Percentiles rank a stretch among this genome's conserved stretches.
phyloP scores from a whole-genome alignment of 768 basidiomycete species.

The Saitozyma sp. region DNA sequence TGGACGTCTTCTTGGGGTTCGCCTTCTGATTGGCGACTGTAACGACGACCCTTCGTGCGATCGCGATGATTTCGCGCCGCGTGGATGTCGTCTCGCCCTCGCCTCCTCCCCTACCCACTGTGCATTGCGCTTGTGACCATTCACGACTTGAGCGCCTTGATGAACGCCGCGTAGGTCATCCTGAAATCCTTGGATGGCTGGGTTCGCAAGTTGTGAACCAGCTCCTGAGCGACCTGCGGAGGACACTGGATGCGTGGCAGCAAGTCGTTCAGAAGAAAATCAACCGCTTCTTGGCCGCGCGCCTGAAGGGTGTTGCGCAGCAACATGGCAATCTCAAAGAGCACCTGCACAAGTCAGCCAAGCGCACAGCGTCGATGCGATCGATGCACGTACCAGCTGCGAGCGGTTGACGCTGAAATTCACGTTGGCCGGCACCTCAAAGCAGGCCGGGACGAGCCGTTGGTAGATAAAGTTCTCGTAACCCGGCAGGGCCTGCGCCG shows the following conservation, averaged over 20 bases:
- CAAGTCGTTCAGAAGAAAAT: constrained; percentile 74
- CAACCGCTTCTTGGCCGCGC: constrained; percentile 76
- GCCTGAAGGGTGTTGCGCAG: constrained; percentile 75
- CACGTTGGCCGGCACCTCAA: constrained; percentile 68
- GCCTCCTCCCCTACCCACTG: too few species aligned
- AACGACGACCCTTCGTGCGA: too few species aligned
- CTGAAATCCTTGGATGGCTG: constrained; percentile 49
- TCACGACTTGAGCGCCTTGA: constrained; percentile 34
- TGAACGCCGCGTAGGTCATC: constrained; percentile 50
- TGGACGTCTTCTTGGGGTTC: too few species aligned
- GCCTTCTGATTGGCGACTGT: too few species aligned
- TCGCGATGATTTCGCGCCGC: too few species aligned
- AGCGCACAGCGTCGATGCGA: not conserved
- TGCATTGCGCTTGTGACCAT: not conserved
- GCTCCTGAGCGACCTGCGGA: constrained; percentile 69
- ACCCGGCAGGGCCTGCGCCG: constrained; percentile 64
- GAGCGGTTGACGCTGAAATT: not conserved
- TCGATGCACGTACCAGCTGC: not conserved
- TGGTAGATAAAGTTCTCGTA: constrained; percentile 93
- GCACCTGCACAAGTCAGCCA: constrained; percentile 60
- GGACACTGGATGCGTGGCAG: constrained; percentile 90
- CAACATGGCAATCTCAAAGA: constrained; percentile 84
- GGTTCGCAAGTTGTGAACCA: constrained; percentile 53
- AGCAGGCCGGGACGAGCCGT: constrained; percentile 74
- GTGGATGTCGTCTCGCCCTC: too few species aligned